Evolutionary conservation across 371 early-diverging fungal species (phyloP), one percentile per base, ranked within the genome.

Genomic region (Lichtheimia ornata): DNA sequence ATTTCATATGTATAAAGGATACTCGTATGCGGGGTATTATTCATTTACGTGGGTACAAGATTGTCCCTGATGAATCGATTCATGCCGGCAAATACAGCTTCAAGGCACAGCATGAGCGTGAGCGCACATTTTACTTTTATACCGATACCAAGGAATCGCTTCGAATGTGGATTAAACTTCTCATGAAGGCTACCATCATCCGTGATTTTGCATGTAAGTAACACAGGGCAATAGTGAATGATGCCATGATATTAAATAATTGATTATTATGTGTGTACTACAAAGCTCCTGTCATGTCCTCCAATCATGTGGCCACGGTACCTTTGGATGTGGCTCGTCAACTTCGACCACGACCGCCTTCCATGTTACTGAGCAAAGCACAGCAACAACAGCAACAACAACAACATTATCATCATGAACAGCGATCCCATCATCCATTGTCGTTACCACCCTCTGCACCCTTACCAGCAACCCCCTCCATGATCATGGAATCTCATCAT

Each of bases 151-250:
- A 81, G 49, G 65, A 70, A 2, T 71, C 66, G 17, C 82, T 83
- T 76, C 82, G 76, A 53, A 83, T 71, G 0, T 90, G 88, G 89
- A 69, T 88, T 43, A 87, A 86, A 53, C 81, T 84, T 1, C 53
- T 90, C 53, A 88, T 88, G 84, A 90, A 90, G 65, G 84, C 88
- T 9, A 87, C 90, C 1, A 90, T 90, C 62, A 76, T 79, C 9
- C 72, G 87, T 14, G 85, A 88, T 62, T 69, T 58, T 43, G 42
- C 25, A 17, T 28, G 59, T 51, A 35, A 50, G 50, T 50, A 7
- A 22, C n/a, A 47, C 11, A 11, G 11, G 9, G 0, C 35, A 2
- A 4, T 35, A 35, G 7, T 22, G 22, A 2, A 22, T 22, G 7
- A 28, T 28, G 28, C 9, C 35, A 35, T 35, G n/a, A 15, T 25